Percentiles rank a stretch among this genome's conserved stretches.
Conservation (phyloP, 139 green algal genomes). For the Chlorella sp. region DNA sequence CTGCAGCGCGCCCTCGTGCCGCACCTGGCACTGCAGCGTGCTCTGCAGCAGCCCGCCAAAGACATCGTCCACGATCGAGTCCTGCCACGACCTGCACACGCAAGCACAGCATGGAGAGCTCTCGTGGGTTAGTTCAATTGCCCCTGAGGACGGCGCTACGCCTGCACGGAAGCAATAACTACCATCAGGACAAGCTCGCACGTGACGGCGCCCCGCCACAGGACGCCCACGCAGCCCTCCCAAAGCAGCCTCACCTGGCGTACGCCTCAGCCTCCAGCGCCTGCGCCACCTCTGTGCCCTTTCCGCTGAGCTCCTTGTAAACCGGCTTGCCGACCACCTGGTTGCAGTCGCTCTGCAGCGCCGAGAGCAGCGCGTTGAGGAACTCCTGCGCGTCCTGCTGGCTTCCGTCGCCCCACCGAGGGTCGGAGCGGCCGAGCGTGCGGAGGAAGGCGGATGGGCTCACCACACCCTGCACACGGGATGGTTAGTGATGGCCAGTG, state of each 20-base stretch:
- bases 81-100: conserved; percentile 36
- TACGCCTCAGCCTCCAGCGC: conserved; percentile 54
- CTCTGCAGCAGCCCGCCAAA: conserved; percentile 77
- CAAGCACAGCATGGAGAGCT: too few species aligned
- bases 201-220: too few species aligned
- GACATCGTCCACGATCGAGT: conserved; percentile 65
- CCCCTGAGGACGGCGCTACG: too few species aligned
- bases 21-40: conserved; percentile 55
- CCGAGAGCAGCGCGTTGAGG: conserved; percentile 66
- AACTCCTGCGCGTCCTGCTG: conserved; percentile 62
- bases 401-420: conserved; percentile 45
- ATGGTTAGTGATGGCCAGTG: too few species aligned
- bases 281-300: conserved; percentile 53
- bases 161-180: too few species aligned
- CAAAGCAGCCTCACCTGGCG: conserved; percentile 18
- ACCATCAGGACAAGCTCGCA: too few species aligned
- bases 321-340: conserved; percentile 31
- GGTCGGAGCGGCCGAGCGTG: conserved; percentile 35
- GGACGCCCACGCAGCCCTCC: background rate
- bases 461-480: conserved; percentile 1
- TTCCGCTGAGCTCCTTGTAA: conserved; percentile 41
- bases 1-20: too few species aligned
- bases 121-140: too few species aligned
- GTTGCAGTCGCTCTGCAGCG: conserved; percentile 53
- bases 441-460: conserved; percentile 27